phyloP scores from a whole-genome alignment of 2,329 filamentous ascomycete genomes.

The Leptographium radiaticola region DNA sequence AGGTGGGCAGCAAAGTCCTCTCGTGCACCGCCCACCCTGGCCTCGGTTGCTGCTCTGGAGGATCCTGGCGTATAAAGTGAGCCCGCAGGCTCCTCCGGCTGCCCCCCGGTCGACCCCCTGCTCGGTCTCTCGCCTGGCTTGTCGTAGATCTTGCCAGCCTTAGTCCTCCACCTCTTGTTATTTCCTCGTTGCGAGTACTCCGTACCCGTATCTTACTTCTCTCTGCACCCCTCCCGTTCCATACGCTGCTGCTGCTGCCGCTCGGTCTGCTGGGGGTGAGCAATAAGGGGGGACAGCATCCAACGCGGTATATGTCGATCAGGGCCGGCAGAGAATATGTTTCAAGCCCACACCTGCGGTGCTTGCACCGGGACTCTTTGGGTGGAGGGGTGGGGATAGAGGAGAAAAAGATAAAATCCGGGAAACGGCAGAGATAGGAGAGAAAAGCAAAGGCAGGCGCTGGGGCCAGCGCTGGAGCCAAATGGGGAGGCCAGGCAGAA shows the following conservation, averaged over 20 bases:
- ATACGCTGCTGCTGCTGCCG: neutral
- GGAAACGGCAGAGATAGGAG: neutral
- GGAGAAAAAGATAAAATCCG: neutral
- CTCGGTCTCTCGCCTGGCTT: slow-evolving; percentile 1
- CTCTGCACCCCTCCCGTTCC: slow-evolving; percentile 4
- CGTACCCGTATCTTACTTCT: neutral
- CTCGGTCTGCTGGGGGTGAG: slow-evolving; percentile 3
- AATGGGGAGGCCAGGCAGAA: neutral
- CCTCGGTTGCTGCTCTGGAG: neutral
- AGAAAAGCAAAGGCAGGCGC: neutral
- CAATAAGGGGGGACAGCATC: neutral
- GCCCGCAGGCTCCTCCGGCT: slow-evolving; percentile 1
- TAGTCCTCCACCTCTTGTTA: neutral
- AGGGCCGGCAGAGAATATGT: slow-evolving; percentile 10
- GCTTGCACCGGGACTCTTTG: neutral
- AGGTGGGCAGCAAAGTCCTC: too few species aligned
- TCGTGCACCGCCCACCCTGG: too few species aligned
- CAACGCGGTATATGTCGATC: slow-evolving; percentile 10
- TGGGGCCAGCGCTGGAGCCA: neutral
- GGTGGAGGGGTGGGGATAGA: neutral
- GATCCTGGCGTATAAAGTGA: slow-evolving; percentile 7
- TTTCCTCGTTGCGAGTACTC: neutral
- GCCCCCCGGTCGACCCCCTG: neutral
- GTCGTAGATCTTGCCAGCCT: slow-evolving; percentile 1
- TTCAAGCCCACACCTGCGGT: slow-evolving; percentile 6